Base-by-base conservation (phyloP, 805 yeast genomes). In the Ogataea thermomethanolica region DNA sequence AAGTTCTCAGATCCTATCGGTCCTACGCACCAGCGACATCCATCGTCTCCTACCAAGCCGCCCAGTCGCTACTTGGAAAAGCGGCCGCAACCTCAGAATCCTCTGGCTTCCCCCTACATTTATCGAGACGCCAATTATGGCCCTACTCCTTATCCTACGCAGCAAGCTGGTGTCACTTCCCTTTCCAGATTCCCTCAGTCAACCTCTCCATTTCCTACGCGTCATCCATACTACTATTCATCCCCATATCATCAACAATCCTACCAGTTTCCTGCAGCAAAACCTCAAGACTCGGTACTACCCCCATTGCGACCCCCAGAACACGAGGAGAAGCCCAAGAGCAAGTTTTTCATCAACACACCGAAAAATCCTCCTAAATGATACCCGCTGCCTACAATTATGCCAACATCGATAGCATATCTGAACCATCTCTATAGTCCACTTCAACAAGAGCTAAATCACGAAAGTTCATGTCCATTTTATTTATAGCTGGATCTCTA, bases 351-450 rank as follows among this genome's bases (percentile, higher is more conserved):
- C 37, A 51, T 53, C 15, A 43, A 45, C 25, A 50, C 59, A 4
- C 54, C 56, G n/a, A 46, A 43, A 29, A 49, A 51, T 26, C 59
- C 59, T 5, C 58, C 59, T 10, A 45, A 44, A 29, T 49, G 39
- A 46, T 21, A 17, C 41, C 46, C 32, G 33, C 35, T 12, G 28
- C 29, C 15, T 36, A 31, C 13, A 22, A 10, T 13, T 15, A 28
- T 35, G 29, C 26, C 39, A 14, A 28, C 30, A 35, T 10, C 17
- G 11, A 5, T 29, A 29, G 31, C 31, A 29, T 28, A 12, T 29
- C 15, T 15, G 17, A 5, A 17, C 20, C 20, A 17, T 17, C 20
- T 17, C 20, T 17, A 17, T 3, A 17, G 20, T 17, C 3, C 20
- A 17, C 20, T 5, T 17, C 5, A 17, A 17, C 20, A 17, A 17